Conservation (phyloP, 371 early-diverging fungal species). For the Apophysomyces elegans region DNA sequence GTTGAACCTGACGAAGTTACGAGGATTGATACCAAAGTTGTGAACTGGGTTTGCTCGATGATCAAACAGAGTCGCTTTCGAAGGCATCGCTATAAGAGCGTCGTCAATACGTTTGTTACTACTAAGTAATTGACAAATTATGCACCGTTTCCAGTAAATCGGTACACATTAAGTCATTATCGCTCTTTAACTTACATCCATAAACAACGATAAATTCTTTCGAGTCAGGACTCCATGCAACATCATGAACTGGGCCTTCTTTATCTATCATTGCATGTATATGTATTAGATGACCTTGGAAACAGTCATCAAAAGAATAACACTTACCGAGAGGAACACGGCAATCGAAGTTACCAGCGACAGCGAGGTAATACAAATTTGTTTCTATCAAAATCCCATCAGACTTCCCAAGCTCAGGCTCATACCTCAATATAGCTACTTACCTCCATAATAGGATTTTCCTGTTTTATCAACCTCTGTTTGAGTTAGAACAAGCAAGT, state of each 20-base stretch:
- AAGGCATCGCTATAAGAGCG: slow-evolving; percentile 71
- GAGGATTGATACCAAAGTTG: slow-evolving; percentile 84
- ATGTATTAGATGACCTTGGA: not conserved
- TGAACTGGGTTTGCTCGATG: slow-evolving; percentile 83
- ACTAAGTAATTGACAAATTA: not conserved
- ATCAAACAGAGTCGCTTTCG: slow-evolving; percentile 91
- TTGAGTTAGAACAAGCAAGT: slow-evolving; percentile 86
- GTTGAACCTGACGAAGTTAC: slow-evolving; percentile 88
- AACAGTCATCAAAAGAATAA: not conserved
- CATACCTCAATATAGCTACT: not conserved
- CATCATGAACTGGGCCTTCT: slow-evolving; percentile 95
- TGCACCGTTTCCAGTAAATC: not conserved
- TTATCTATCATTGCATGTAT: slow-evolving; percentile 53
- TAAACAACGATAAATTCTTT: slow-evolving; percentile 96
- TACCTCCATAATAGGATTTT: slow-evolving; percentile 92
- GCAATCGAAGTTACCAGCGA: slow-evolving; percentile 92
- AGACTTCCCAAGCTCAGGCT: not conserved
- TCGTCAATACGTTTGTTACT: not conserved
- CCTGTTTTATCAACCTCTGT: slow-evolving; percentile 96
- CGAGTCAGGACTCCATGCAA: slow-evolving; percentile 91
- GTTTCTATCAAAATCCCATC: slow-evolving; percentile 60
- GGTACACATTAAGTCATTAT: not conserved
- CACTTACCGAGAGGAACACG: slow-evolving; percentile 74
- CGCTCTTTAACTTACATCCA: slow-evolving; percentile 65
- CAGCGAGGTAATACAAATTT: slow-evolving; percentile 88